Base-by-base conservation (phyloP, 139 green algal species). In the Chlorella sp. region DNA sequence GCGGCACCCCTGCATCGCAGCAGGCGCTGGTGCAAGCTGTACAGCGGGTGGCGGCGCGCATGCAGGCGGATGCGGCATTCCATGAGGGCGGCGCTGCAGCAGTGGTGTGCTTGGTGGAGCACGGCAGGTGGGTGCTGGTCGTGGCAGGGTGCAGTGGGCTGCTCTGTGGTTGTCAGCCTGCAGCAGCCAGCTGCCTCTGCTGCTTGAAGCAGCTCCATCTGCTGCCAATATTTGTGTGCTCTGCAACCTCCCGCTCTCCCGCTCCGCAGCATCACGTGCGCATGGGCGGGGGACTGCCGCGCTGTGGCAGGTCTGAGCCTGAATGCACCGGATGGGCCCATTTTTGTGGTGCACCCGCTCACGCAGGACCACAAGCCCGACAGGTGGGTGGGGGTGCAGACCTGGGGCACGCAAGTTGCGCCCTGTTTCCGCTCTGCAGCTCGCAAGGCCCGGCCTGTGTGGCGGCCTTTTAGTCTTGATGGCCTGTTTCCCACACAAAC, bases 321-420 rank as follows among this genome's bases (percentile, higher is more conserved):
- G 56, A 26, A 3, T 18, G 20, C 9, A 0, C 39, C 63, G 26
- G 26, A 20, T 0, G 41, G 64, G 1, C 64, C 60, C n/a, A 20
- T 32, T 32, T 39, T 68, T 15, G 23, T 82, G 60, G 76, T 87
- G 20, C 55, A 89, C 26, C 38, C 87, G 0, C 56, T 94, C 36
- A 92, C 89, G 0, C 34, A 78, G 23, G 91, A 94, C 86, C 91
- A 94, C 75, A 94, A 95, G 80, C 91, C 91, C 0, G 84, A 28
- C 34, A 81, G 74, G 74, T 55, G 32, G 9, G 55, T 13, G 3
- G 18, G 57, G 11, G 5, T n/a, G 68, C 9, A 7, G 44, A 11
- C n/a, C n/a, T n/a, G n/a, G n/a, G n/a, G n/a, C n/a, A n/a, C n/a
- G n/a, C n/a, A n/a, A n/a, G n/a, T n/a, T n/a, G n/a, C n/a, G n/a